Percentiles rank a stretch among this genome's conserved stretches.
Evolutionary conservation across 805 yeast species (phyloP).

Genomic region (Komagataella kurtzmanii): DNA sequence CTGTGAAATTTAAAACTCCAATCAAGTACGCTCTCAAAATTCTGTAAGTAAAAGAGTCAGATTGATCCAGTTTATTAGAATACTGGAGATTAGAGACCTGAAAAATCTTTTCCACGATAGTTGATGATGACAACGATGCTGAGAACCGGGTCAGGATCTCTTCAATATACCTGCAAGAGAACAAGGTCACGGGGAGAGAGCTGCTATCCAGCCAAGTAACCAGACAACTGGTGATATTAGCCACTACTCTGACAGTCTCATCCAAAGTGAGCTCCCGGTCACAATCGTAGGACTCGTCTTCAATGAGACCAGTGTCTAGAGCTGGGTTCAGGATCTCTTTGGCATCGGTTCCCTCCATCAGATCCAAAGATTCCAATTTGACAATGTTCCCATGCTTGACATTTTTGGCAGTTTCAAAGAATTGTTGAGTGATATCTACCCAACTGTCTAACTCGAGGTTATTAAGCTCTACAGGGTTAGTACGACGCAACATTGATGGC

Average conservation of each 20-base stretch:
- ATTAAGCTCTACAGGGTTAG: neutral
- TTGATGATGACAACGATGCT: slow-evolving; percentile 52
- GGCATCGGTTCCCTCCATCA: slow-evolving; percentile 81
- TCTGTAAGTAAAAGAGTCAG: neutral
- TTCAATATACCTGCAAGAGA: slow-evolving; percentile 66
- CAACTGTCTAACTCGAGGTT: neutral
- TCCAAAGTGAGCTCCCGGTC: slow-evolving; percentile 18
- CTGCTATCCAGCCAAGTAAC: slow-evolving; percentile 70
- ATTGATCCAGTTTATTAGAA: neutral
- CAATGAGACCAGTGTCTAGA: slow-evolving; percentile 68
- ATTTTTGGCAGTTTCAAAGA: slow-evolving; percentile 2
- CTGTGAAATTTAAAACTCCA: slow-evolving; percentile 2
- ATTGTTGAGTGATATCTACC: slow-evolving; percentile 1
- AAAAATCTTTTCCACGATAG: slow-evolving; percentile 49
- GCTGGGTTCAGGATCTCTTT: slow-evolving; percentile 60
- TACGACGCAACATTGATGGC: neutral
- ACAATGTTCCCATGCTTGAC: slow-evolving; percentile 42
- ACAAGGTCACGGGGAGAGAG: slow-evolving; percentile 61
- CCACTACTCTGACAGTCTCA: slow-evolving; percentile 36
- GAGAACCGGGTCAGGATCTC: slow-evolving; percentile 22
- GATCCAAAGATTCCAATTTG: slow-evolving; percentile 43
- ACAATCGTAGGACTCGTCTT: slow-evolving; percentile 24
- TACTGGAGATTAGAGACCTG: neutral
- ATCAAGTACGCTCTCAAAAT: neutral
- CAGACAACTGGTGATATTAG: slow-evolving; percentile 36